phyloP scores from a whole-genome alignment of 306 rosid species.

The Rubus parviflorus region DNA sequence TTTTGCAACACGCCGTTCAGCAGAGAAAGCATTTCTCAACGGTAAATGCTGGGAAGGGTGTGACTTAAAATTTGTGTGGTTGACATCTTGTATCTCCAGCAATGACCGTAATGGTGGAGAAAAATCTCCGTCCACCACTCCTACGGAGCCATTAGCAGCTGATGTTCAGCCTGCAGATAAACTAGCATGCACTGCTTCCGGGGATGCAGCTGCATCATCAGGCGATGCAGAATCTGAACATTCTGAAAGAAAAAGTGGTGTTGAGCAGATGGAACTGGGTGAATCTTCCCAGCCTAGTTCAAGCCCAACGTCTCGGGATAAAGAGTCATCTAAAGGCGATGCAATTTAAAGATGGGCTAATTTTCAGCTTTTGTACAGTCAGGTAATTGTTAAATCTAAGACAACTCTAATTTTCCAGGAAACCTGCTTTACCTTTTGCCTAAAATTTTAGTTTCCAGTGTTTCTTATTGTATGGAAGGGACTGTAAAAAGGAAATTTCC shows the following conservation, averaged over 20 bases:
- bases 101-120: slow-evolving; percentile 43
- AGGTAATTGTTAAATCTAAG: slow-evolving; percentile 61
- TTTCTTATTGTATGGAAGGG: slow-evolving; percentile 46
- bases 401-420: slow-evolving; percentile 52
- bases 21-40: slow-evolving; percentile 65
- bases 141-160: slow-evolving; percentile 39
- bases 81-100: slow-evolving; percentile 44
- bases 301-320: slow-evolving; percentile 35
- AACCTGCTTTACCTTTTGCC: slow-evolving; percentile 39
- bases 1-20: slow-evolving; percentile 65
- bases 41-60: slow-evolving; percentile 81
- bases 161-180: slow-evolving; percentile 44
- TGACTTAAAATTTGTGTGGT: slow-evolving; percentile 63
- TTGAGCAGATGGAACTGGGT: slow-evolving; percentile 42
- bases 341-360: slow-evolving; percentile 51
- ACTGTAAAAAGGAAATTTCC: slow-evolving; percentile 56
- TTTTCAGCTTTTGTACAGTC: slow-evolving; percentile 73
- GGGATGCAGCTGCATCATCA: slow-evolving; percentile 43
- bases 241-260: slow-evolving; percentile 32
- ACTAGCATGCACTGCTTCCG: slow-evolving; percentile 21
- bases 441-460: slow-evolving; percentile 42
- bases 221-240: slow-evolving; percentile 38
- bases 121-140: slow-evolving; percentile 46
- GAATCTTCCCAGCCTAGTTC: slow-evolving; percentile 44
- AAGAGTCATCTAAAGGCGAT: slow-evolving; percentile 46